Conservation (phyloP, 1,284 basidiomycete species). For the Cystobasidium sp. region DNA sequence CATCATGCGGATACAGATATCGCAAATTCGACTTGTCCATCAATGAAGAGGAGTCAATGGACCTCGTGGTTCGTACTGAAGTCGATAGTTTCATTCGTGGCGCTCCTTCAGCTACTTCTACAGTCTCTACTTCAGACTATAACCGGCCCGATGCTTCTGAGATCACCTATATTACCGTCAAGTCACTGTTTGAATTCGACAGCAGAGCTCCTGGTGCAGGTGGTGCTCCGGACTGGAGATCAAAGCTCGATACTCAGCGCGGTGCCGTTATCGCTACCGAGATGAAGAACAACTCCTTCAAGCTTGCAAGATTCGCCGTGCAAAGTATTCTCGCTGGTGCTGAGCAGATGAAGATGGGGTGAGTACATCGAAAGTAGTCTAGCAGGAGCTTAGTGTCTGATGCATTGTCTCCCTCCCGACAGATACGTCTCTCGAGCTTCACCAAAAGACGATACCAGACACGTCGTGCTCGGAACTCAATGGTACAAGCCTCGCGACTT, state of each 20-base stretch:
- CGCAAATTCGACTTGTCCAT: conserved; percentile 92
- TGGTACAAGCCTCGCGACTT: conserved; percentile 95
- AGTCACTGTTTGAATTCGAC: conserved; percentile 97
- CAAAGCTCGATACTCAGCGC: conserved; percentile 92
- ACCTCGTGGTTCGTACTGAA: conserved; percentile 92
- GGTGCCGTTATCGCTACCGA: conserved; percentile 98
- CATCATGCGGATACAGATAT: conserved; percentile 95
- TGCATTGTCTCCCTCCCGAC: conserved; percentile 1
- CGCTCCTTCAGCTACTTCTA: conserved; percentile 53
- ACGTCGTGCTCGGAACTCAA: conserved; percentile 92
- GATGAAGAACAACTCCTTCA: conserved; percentile 99
- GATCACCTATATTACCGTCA: conserved; percentile 75
- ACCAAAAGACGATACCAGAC: conserved; percentile 90
- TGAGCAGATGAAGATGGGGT: conserved; percentile 98
- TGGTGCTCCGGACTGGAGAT: conserved; percentile 94
- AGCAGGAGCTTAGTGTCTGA: conserved; percentile 42
- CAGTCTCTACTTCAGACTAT: conserved; percentile 65
- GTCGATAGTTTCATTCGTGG: conserved; percentile 85
- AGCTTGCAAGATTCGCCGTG: conserved; percentile 96
- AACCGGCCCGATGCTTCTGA: conserved; percentile 57
- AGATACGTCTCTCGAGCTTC: conserved; percentile 84
- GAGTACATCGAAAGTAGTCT: conserved; percentile 54
- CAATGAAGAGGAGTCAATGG: conserved; percentile 85
- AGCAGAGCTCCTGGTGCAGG: conserved; percentile 86
- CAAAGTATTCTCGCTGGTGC: conserved; percentile 95